Conservation (phyloP, 2,329 filamentous ascomycete species). For the Metarhizium robertsii region DNA sequence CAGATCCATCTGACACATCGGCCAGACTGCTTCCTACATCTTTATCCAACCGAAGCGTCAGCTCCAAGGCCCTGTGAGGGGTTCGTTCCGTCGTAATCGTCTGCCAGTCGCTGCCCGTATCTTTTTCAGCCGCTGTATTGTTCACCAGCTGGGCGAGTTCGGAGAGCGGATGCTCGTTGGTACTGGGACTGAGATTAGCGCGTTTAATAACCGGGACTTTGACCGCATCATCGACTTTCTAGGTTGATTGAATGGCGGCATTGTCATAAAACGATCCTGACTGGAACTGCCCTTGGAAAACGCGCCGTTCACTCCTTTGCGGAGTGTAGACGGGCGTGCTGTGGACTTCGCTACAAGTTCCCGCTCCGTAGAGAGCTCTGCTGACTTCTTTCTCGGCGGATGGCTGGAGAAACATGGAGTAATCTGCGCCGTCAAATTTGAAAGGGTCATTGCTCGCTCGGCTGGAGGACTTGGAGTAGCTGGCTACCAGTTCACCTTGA, state of each 20-base stretch:
- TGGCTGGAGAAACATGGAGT: constrained; percentile 27
- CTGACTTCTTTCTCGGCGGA: constrained; percentile 35
- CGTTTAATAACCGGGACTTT: constrained; percentile 22
- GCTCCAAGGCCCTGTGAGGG: constrained; percentile 13
- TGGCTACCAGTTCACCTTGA: constrained; percentile 5
- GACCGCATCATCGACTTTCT: constrained; percentile 31
- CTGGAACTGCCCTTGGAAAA: neutral
- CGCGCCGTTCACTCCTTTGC: neutral
- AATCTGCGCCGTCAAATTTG: constrained; percentile 32
- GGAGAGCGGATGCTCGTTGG: constrained; percentile 6
- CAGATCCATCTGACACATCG: constrained; percentile 29
- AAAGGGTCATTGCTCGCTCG: constrained; percentile 33
- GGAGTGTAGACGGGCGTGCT: constrained; percentile 3
- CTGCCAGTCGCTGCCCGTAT: constrained; percentile 25
- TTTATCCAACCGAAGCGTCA: constrained; percentile 13
- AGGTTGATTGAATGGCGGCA: constrained; percentile 27
- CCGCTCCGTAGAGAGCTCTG: constrained; percentile 24
- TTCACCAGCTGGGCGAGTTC: constrained; percentile 1
- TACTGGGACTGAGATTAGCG: neutral
- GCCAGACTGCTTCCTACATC: constrained; percentile 35
- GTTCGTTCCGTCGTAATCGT: constrained; percentile 24
- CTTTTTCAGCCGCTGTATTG: constrained; percentile 7
- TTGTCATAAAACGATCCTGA: constrained; percentile 26
- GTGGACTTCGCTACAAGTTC: constrained; percentile 11
- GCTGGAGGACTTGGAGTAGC: constrained; percentile 21